phyloP scores from a whole-genome alignment of 1,139 yeast genomes.

The Diutina scorzettiae region DNA sequence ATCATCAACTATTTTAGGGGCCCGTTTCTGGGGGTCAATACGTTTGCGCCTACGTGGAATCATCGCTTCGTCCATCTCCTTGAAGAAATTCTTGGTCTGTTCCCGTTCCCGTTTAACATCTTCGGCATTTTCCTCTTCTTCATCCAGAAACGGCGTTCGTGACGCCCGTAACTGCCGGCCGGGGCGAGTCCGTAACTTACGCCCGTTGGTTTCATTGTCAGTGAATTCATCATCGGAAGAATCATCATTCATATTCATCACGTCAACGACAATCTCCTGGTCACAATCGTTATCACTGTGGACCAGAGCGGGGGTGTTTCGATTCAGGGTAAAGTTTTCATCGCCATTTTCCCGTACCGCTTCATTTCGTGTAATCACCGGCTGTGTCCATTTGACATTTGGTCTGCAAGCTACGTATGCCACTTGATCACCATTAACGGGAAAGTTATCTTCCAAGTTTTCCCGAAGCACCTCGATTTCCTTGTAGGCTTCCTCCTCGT shows the following conservation, averaged over 20 bases:
- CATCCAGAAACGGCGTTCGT: background rate
- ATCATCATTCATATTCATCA: background rate
- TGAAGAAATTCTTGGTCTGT: background rate
- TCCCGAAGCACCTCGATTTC: slow-evolving; percentile 19
- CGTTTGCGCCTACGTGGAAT: background rate
- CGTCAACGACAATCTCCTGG: slow-evolving; percentile 1
- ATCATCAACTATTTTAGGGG: background rate
- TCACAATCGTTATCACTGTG: slow-evolving; percentile 9
- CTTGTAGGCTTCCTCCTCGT: slow-evolving; percentile 39
- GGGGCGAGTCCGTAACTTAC: background rate
- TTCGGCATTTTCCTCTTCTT: background rate
- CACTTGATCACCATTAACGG: slow-evolving; percentile 14
- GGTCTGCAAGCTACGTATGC: slow-evolving; percentile 22
- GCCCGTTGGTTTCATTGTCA: slow-evolving; percentile 9
- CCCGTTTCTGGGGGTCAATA: background rate
- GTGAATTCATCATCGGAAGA: slow-evolving; percentile 8
- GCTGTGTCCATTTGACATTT: slow-evolving; percentile 11
- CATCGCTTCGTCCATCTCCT: background rate
- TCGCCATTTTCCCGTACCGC: slow-evolving; percentile 9
- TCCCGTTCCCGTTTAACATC: background rate
- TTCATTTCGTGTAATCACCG: slow-evolving; percentile 10
- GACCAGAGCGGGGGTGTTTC: background rate
- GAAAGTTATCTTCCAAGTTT: slow-evolving; percentile 8
- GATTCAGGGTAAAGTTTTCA: background rate
- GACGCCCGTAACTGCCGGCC: background rate